Evolutionary conservation across 2,329 filamentous ascomycete species (phyloP), one percentile per base, ranked within the genome.

Genomic region (Ophioceras dolichostomum): DNA sequence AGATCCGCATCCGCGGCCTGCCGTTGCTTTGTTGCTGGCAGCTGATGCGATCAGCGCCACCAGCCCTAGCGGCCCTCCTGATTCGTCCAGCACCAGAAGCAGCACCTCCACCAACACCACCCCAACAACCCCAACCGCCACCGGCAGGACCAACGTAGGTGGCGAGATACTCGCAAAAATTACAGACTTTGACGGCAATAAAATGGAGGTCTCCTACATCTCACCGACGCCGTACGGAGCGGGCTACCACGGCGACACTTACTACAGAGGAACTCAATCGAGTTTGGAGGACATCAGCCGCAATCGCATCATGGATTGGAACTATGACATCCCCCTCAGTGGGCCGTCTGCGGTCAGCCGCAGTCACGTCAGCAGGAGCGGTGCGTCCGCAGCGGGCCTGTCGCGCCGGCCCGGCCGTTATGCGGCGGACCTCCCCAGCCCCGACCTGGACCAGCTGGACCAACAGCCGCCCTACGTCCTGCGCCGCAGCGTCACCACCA

Each of bases 171-270:
- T 50, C 60, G 71, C 58, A 64, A 74, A 62, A 67, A 77, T 86
- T 29, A 70, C 76, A 42, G 86, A 94, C 57, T 70, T 84, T 38
- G 85, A 94, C 60, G 83, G 83, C 36, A 93, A 94, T 61, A 82
- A 73, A 47, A 77, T 94, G 53, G 83, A 91, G 52, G 81, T 84
- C 21, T 74, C 88, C 35, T 82, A 76, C 54, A 65, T 66, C 8
- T 54, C 55, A 10, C 51, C 55, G 28, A 46, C 49, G 29, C 55
- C 56, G 24, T 60, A 63, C 36, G 47, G 55, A 19, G 45, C 57
- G 5, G 46, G 52, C 37, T 55, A 61, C 44, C 45, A 40, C 24
- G 56, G 57, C 17, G 53, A 57, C 12, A 54, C 54, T 4, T 43
- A 58, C n/a, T n/a, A n/a, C 17, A 54, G 56, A 29, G 51, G 45